phyloP scores from a whole-genome alignment of 2,329 filamentous ascomycete species.

The Aspergillus brunneoviolaceus region DNA sequence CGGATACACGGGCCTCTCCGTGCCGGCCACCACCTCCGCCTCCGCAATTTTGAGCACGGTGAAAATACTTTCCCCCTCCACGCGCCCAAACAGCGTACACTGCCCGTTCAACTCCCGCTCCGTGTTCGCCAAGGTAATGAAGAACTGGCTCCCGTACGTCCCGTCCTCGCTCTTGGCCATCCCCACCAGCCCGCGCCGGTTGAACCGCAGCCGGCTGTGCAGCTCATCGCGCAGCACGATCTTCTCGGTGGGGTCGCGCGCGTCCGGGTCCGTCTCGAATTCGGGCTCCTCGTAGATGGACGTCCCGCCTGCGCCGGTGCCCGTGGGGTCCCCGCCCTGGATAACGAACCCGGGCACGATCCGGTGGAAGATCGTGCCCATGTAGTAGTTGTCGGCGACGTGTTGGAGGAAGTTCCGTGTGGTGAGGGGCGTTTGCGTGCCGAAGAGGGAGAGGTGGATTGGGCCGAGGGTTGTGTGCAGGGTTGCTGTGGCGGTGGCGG shows the following conservation, averaged over 20 bases:
- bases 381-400: slow-evolving; percentile 93
- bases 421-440: slow-evolving; percentile 86
- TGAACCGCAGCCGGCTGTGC: slow-evolving; percentile 89
- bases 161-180: slow-evolving; percentile 79
- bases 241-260: slow-evolving; percentile 48
- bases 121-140: slow-evolving; percentile 80
- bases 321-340: slow-evolving; percentile 92
- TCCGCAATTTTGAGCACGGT: slow-evolving; percentile 94
- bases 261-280: slow-evolving; percentile 54
- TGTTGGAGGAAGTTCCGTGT: slow-evolving; percentile 95
- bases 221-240: slow-evolving; percentile 85
- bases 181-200: slow-evolving; percentile 82
- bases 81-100: slow-evolving; percentile 90
- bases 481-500: slow-evolving; percentile 87
- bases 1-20: slow-evolving; percentile 82
- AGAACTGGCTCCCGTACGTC: slow-evolving; percentile 95
- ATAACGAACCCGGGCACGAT: slow-evolving; percentile 88
- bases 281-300: slow-evolving; percentile 78
- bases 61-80: slow-evolving; percentile 93
- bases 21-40: slow-evolving; percentile 73
- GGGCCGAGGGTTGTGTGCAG: slow-evolving; percentile 89
- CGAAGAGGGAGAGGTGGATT: slow-evolving; percentile 88
- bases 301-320: slow-evolving; percentile 86
- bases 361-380: slow-evolving; percentile 89
- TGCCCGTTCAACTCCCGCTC: slow-evolving; percentile 81